phyloP scores from a whole-genome alignment of 306 rosid genomes.

The Gynostemma pentaphyllum region DNA sequence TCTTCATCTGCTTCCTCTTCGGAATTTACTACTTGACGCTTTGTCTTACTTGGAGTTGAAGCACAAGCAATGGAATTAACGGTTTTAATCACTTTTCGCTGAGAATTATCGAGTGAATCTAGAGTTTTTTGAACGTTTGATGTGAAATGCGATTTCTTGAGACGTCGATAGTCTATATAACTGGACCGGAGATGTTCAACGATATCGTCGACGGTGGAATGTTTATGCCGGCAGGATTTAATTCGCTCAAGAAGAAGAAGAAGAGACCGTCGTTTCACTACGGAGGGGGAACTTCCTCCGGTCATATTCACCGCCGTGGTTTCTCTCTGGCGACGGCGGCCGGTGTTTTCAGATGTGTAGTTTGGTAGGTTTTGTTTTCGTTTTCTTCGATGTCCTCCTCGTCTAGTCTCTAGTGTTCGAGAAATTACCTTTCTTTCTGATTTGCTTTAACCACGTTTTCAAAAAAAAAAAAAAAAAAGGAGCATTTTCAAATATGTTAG shows the following conservation, averaged over 20 bases:
- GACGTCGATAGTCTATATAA: conserved; percentile 39
- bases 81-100: not conserved
- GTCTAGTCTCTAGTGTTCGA: no score
- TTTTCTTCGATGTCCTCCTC: no score
- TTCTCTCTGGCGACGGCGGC: no score
- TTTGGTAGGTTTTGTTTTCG: no score
- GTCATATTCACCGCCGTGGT: not conserved
- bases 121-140: conserved; percentile 33
- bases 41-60: not conserved
- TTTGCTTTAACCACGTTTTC: no score
- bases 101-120: not conserved
- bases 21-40: not conserved
- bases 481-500: no score
- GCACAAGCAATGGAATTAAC: not conserved
- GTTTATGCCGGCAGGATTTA: not conserved
- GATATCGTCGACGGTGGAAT: conserved; percentile 32
- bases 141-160: conserved; percentile 23
- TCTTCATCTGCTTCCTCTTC: not conserved
- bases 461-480: no score
- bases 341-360: no score
- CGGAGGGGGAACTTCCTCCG: not conserved
- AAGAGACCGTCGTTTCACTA: conserved; percentile 1
- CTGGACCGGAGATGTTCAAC: conserved; percentile 37
- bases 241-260: conserved; percentile 2
- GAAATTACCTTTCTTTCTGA: no score